Percentiles rank a stretch among this genome's conserved stretches.
These are phyloP conservation scores for Wickerhamomyces queroliae DNA, from an alignment of 805 yeast genomes.

Conservation along the genomic window DNA sequence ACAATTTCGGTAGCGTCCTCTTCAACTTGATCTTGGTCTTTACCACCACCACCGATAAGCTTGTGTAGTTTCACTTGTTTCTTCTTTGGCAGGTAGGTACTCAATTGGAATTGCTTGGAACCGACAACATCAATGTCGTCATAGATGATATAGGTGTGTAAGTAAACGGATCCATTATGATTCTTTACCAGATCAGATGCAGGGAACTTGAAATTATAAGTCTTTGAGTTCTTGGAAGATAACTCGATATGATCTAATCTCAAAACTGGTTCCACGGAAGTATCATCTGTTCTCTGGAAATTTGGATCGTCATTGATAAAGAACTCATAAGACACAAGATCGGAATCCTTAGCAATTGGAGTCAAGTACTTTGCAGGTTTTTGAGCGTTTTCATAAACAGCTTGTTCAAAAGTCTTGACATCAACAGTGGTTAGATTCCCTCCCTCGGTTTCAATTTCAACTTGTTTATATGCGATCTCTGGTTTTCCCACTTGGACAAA, in stretches of 20 bases:
- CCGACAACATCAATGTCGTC: conserved; percentile 14
- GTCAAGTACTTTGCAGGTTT: conserved; percentile 10
- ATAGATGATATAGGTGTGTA: conserved; percentile 24
- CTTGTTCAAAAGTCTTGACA: conserved; percentile 13
- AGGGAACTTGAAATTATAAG: conserved; percentile 6
- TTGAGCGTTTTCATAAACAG: conserved; percentile 20
- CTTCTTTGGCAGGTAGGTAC: conserved; percentile 24
- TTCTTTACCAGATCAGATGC: conserved; percentile 16
- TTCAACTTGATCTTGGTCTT: conserved; percentile 4
- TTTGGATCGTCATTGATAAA: conserved; percentile 16
- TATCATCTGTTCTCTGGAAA: conserved; percentile 2
- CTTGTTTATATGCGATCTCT: conserved; percentile 1
- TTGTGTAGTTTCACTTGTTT: conserved; percentile 24
- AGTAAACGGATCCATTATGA: conserved; percentile 27
- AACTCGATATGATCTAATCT: conserved; percentile 5
- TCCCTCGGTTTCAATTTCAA: conserved; percentile 3
- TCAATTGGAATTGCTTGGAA: conserved; percentile 18
- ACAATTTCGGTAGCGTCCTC: conserved; percentile 2
- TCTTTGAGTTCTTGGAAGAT: conserved; percentile 7
- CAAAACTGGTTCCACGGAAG: conserved; percentile 1
- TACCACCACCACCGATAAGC: conserved; percentile 21
- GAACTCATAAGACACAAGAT: conserved; percentile 14
- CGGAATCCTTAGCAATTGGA: conserved; percentile 17
- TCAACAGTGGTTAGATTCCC: conserved; percentile 5
- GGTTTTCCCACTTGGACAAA: conserved; percentile 12